A percentile compares a stretch with the other conserved stretches of the same genome.
Conservation (phyloP, 2,329 filamentous ascomycete species). For the Neopestalotiopsis sp. region DNA sequence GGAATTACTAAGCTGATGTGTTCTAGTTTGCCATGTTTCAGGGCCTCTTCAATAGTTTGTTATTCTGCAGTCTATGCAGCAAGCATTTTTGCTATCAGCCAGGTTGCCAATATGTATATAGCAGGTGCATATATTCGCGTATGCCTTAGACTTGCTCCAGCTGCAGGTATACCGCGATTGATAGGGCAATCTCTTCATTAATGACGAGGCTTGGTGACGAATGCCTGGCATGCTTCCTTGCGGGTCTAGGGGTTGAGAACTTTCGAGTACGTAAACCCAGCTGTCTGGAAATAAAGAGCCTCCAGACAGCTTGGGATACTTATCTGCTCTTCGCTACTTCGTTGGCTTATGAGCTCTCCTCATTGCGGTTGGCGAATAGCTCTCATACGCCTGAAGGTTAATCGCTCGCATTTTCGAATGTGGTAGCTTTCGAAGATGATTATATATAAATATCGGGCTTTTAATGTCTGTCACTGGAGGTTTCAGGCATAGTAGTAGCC, state of each 20-base stretch:
- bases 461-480: background rate
- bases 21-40: background rate
- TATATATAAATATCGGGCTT: background rate
- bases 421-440: too few species aligned
- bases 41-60: background rate
- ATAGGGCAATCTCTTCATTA: background rate
- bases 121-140: too few species aligned
- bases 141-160: background rate
- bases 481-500: background rate
- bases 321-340: background rate
- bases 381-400: too few species aligned
- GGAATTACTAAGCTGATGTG: constrained; percentile 1
- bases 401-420: too few species aligned
- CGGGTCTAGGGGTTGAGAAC: background rate
- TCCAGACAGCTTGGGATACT: background rate
- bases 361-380: background rate
- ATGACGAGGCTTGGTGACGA: constrained; percentile 1
- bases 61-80: background rate
- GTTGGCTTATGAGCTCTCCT: background rate
- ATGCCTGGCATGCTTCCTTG: background rate
- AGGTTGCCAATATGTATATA: background rate
- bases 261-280: background rate
- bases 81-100: background rate
- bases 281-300: background rate
- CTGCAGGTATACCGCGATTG: background rate